Evolutionary conservation across 1,139 yeast species (phyloP), one percentile per base, ranked within the genome.

Genomic region (Yamadazyma taylorii): DNA sequence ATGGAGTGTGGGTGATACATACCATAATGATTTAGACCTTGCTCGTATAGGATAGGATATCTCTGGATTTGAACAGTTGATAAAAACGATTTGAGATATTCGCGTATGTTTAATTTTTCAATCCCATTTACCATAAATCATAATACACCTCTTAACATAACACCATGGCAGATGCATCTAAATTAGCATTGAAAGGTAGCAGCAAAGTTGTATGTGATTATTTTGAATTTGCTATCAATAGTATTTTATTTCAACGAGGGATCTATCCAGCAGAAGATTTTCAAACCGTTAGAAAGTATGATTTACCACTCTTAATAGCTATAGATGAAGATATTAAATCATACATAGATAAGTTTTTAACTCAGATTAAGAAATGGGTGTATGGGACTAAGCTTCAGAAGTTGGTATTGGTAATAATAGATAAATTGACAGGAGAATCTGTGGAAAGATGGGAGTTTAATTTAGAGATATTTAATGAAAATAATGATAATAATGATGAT

Each of bases 191-290:
- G 33, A 81, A 81, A 51, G 96, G 96, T 4, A 85, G 95, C 0
- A 79, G 92, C 25, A 79, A 82, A 46, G 71, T 78, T 1, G 88
- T 88, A 0, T 78, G 92, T 2, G 96, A 89, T 61, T 89, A 86
- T 63, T 89, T 89, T 54, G 85, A 85, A 52, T 87, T 79, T 55
- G 79, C 90, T 40, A 79, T 87, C 43, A 84, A 86, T 57, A 79
- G 83, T 42, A 86, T 90, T 24, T 72, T 90, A 5, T 90, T 85
- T 59, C 97, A 90, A 57, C 66, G 97, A 38, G 96, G 96, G 0
- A 83, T 90, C 27, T 90, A 90, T 53, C 96, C 96, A 0, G 74
- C 87, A 2, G 96, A 87, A 50, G 96, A 88, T 56, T 90, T 90
- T 60, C 78, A 77, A 42, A 73, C 84, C 0, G 90, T 87, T 3